phyloP scores from a whole-genome alignment of 495 filamentous ascomycete species.

The Lasiosphaeria miniovina region DNA sequence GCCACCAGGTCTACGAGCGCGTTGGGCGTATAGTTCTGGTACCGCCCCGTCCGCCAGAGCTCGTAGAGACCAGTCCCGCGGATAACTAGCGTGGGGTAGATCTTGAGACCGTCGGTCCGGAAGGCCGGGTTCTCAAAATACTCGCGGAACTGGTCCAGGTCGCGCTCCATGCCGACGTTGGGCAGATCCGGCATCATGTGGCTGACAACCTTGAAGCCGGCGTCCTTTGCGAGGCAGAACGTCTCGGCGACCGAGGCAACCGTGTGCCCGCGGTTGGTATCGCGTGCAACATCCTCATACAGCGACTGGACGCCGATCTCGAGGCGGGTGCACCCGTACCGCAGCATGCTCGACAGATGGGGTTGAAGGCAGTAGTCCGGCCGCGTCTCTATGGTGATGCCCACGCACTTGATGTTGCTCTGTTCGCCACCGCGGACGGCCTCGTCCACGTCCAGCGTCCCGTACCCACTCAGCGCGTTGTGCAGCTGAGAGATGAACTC shows the following conservation, averaged over 20 bases:
- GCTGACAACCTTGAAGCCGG: slow-evolving; percentile 96
- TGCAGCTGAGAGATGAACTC: slow-evolving; percentile 93
- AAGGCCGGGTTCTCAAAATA: slow-evolving; percentile 97
- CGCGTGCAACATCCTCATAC: slow-evolving; percentile 96
- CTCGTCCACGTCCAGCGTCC: slow-evolving; percentile 88
- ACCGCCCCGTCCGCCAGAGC: slow-evolving; percentile 92
- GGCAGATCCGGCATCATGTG: slow-evolving; percentile 99
- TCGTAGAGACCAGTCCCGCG: slow-evolving; percentile 96
- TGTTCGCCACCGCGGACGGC: slow-evolving; percentile 87
- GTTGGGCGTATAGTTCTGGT: slow-evolving; percentile 98
- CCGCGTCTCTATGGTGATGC: slow-evolving; percentile 96
- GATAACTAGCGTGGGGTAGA: slow-evolving; percentile 97
- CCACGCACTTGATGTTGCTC: slow-evolving; percentile 94
- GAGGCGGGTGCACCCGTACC: slow-evolving; percentile 92
- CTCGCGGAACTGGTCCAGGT: slow-evolving; percentile 92
- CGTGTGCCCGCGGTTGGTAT: slow-evolving; percentile 96
- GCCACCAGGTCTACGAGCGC: slow-evolving; percentile 93
- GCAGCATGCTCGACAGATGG: slow-evolving; percentile 89
- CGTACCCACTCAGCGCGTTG: slow-evolving; percentile 92
- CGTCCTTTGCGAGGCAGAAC: slow-evolving; percentile 91
- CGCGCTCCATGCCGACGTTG: slow-evolving; percentile 97
- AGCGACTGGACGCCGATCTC: slow-evolving; percentile 95
- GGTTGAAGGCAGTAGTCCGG: slow-evolving; percentile 94
- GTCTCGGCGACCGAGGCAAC: slow-evolving; percentile 93
- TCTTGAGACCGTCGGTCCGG: slow-evolving; percentile 96